phyloP scores from a whole-genome alignment of 345 rosid genomes.

The Kandelia obovata region DNA sequence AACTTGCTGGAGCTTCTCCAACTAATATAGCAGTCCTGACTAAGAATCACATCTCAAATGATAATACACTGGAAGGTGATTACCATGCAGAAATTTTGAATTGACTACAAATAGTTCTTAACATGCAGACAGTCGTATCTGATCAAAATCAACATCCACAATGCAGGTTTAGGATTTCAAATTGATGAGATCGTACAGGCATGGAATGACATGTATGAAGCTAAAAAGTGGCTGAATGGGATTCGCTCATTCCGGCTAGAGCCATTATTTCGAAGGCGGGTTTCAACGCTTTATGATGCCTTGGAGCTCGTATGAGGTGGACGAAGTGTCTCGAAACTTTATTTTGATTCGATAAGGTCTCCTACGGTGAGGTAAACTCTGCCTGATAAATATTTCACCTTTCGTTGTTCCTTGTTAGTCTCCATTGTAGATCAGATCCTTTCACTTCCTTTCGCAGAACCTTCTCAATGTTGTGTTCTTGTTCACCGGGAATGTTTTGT shows the following conservation, averaged over 20 bases:
- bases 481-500: too few species aligned
- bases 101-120: not conserved
- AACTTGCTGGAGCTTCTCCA: slow-evolving; percentile 63
- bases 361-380: slow-evolving; percentile 1
- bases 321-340: not conserved
- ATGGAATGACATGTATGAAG: slow-evolving; percentile 77
- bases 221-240: slow-evolving; percentile 53
- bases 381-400: not conserved
- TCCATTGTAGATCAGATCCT: not conserved
- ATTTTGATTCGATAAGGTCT: not conserved
- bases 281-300: slow-evolving; percentile 46
- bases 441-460: not conserved
- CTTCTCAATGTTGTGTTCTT: too few species aligned
- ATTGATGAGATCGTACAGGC: slow-evolving; percentile 72
- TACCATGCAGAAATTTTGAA: not conserved
- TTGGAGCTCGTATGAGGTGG: slow-evolving; percentile 40
- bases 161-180: slow-evolving; percentile 59
- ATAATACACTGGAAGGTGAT: slow-evolving; percentile 56
- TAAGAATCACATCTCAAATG: slow-evolving; percentile 56
- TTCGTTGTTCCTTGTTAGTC: not conserved
- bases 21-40: slow-evolving; percentile 55
- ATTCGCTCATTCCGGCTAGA: slow-evolving; percentile 65
- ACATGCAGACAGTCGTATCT: slow-evolving; percentile 16
- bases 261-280: slow-evolving; percentile 59
- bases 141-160: slow-evolving; percentile 5